Base-by-base conservation (phyloP, 2,329 filamentous ascomycete genomes). In the Epichloe scottii region DNA sequence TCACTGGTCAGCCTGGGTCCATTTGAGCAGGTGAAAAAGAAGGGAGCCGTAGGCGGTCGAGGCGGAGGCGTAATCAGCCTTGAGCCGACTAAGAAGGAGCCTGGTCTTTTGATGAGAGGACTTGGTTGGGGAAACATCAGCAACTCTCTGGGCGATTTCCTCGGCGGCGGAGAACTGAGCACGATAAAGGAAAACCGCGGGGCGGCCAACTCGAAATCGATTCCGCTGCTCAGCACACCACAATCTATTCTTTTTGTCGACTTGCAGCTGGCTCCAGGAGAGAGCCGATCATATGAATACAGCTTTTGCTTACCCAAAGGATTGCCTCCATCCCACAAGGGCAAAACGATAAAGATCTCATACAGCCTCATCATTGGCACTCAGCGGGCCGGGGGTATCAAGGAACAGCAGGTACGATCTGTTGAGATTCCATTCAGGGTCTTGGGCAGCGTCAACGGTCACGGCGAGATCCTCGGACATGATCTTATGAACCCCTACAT, bases 181-280 rank as follows among this genome's bases (percentile, higher is more conserved):
- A 94, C 86, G 53, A 90, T 98, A 63, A 89, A 90, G 61, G 90
- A 97, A 63, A 96, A 97, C 88, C 85, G 90, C 57, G 87, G 87
- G 3, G 84, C 86, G 48, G 86, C 85, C 26, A 93, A 85, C 64
- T 86, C 89, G 34, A 90, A 89, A 63, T 85, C 87, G 3, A 84
- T 98, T 42, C 93, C 93, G 0, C 72, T 98, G 45, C 75, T 98
- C n/a, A 93, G 88, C 15, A 97, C 91, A 5, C 90, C 91, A 1
- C 93, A 97, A 68, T 95, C 89, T 2, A 88, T 98, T 54, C 71
- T 98, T 12, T 98, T 98, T 65, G 93, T 98, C 49, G 90, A 98
- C 66, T 72, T 98, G 51, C 82, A 85, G 59, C 77, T 98, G 21
- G 84, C 79, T 6, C 90, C 93, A 0, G 93, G 91, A 1, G 89